A percentile compares a stretch with the other conserved stretches of the same genome.
These are phyloP conservation scores for Lachnellula willkommii DNA, from an alignment of 2,329 filamentous ascomycete genomes.

Conservation along the genomic window DNA sequence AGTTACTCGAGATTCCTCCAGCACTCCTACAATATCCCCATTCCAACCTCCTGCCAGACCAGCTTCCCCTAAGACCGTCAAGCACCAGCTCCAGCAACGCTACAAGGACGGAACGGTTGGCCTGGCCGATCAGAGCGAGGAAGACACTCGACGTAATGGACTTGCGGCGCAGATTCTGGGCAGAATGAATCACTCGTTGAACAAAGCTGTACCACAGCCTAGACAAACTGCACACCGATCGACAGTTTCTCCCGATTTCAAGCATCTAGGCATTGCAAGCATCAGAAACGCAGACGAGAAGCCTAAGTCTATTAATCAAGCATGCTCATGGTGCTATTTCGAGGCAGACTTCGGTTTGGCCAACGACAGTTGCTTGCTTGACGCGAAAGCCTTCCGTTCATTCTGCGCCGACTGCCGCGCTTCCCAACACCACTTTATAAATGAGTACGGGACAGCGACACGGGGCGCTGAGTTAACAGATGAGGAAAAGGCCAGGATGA, in stretches of 20 bases:
- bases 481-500: background rate
- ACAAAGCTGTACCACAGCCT: background rate
- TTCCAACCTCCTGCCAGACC: too few species aligned
- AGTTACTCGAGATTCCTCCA: too few species aligned
- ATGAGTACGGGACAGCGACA: background rate
- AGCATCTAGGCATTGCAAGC: background rate
- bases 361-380: slow-evolving; percentile 13
- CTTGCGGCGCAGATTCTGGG: background rate
- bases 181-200: background rate
- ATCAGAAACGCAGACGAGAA: slow-evolving; percentile 1
- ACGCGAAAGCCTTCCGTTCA: slow-evolving; percentile 7
- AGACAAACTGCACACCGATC: background rate
- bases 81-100: background rate
- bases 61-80: too few species aligned
- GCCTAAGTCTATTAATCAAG: background rate
- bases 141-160: background rate
- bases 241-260: background rate
- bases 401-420: slow-evolving; percentile 15
- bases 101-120: background rate
- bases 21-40: too few species aligned
- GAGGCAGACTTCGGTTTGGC: slow-evolving; percentile 14
- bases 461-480: background rate
- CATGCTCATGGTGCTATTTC: slow-evolving; percentile 19
- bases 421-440: background rate
- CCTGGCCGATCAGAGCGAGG: background rate